Percentiles rank a stretch among this genome's conserved stretches.
These are phyloP conservation scores for Pestalotiopsis sp. DNA, from an alignment of 2,329 filamentous ascomycete genomes.

Conservation along the genomic window DNA sequence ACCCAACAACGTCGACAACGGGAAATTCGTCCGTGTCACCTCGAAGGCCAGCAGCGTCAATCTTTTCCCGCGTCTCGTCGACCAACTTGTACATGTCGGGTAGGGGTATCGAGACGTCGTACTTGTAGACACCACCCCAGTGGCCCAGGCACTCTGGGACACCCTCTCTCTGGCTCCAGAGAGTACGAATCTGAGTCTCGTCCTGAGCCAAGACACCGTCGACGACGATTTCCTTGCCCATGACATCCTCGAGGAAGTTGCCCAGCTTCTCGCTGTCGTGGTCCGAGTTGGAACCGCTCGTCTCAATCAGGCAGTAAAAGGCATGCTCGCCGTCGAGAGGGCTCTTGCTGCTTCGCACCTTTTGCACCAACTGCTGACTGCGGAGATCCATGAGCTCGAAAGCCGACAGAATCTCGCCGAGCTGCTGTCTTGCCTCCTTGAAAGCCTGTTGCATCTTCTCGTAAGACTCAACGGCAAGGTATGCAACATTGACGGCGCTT, in stretches of 20 bases:
- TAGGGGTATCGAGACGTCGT: constrained; percentile 94
- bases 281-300: constrained; percentile 89
- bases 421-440: constrained; percentile 83
- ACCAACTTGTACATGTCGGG: constrained; percentile 86
- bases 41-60: constrained; percentile 75
- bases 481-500: constrained; percentile 89
- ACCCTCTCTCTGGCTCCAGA: constrained; percentile 94
- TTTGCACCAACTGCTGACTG: constrained; percentile 76
- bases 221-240: constrained; percentile 81
- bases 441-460: constrained; percentile 88
- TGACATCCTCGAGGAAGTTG: constrained; percentile 86
- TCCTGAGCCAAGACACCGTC: constrained; percentile 94
- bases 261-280: constrained; percentile 94
- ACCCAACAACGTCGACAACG: constrained; percentile 89
- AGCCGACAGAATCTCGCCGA: constrained; percentile 93
- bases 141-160: constrained; percentile 88
- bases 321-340: constrained; percentile 84
- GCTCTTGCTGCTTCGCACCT: constrained; percentile 74
- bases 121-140: constrained; percentile 96
- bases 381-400: constrained; percentile 96
- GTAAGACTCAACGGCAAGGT: constrained; percentile 88
- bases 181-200: constrained; percentile 80
- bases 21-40: constrained; percentile 76
- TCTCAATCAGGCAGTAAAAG: constrained; percentile 97
- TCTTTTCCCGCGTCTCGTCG: constrained; percentile 75